Percentiles rank a stretch among this genome's conserved stretches.
Conservation (phyloP, 202 grass and related monocot species). For the Zoysia matrella region DNA sequence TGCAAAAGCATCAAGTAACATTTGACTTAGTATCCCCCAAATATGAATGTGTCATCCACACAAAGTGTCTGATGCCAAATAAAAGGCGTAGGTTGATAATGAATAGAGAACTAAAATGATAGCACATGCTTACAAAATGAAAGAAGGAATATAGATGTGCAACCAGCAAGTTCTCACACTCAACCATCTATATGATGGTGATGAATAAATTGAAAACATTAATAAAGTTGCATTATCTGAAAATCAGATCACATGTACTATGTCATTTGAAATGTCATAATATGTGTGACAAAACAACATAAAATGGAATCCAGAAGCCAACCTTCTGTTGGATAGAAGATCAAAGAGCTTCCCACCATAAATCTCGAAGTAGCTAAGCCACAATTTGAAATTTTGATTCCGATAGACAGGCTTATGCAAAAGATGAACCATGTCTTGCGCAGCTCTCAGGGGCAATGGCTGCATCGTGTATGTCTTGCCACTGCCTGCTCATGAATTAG, state of each 20-base stretch:
- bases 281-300: background rate
- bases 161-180: background rate
- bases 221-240: background rate
- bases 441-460: conserved; percentile 91
- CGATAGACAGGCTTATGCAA: conserved; percentile 73
- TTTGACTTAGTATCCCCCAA: conserved; percentile 4
- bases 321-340: conserved; percentile 98
- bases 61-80: background rate
- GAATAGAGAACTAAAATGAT: conserved; percentile 6
- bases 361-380: conserved; percentile 99
- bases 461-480: conserved; percentile 99
- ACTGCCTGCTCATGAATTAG: conserved; percentile 68
- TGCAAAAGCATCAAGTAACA: conserved; percentile 1
- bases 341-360: conserved; percentile 37
- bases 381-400: conserved; percentile 96
- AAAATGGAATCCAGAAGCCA: conserved; percentile 37
- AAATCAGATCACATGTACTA: background rate
- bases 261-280: background rate
- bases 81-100: background rate
- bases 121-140: background rate
- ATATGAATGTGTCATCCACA: conserved; percentile 13
- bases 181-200: background rate
- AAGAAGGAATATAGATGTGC: background rate
- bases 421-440: conserved; percentile 76
- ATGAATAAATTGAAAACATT: background rate